These are phyloP conservation scores for Entonaema liquescens DNA, from an alignment of 495 filamentous ascomycete genomes.

Conservation along the genomic window DNA sequence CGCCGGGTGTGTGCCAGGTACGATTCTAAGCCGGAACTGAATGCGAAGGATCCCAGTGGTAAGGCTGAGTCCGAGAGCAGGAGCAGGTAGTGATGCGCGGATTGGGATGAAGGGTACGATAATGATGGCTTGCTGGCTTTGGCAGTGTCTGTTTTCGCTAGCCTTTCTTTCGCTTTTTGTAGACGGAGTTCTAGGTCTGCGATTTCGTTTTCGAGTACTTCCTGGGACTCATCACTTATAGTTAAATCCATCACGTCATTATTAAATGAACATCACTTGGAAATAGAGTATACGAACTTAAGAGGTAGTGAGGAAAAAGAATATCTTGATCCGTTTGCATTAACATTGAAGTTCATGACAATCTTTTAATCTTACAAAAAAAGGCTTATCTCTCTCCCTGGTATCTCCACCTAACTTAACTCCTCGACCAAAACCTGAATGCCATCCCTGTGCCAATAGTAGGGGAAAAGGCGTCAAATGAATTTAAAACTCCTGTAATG, in stretches of 20 bases:
- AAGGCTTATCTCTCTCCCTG: neutral
- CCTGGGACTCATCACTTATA: slow-evolving; percentile 2
- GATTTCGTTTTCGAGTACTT: slow-evolving; percentile 43
- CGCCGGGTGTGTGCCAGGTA: slow-evolving; percentile 80
- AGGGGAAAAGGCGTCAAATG: neutral
- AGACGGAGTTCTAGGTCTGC: slow-evolving; percentile 51
- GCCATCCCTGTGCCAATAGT: neutral
- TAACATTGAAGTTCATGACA: neutral
- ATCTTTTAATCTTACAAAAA: slow-evolving; percentile 16
- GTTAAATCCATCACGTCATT: slow-evolving; percentile 24
- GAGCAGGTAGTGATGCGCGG: slow-evolving; percentile 75
- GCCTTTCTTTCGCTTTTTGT: slow-evolving; percentile 45
- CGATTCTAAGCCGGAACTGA: slow-evolving; percentile 92
- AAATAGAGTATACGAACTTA: neutral
- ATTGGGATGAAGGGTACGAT: slow-evolving; percentile 21
- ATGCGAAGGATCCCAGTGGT: slow-evolving; percentile 95
- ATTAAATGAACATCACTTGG: neutral
- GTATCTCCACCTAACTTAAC: slow-evolving; percentile 25
- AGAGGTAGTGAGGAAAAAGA: neutral
- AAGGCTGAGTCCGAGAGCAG: slow-evolving; percentile 95
- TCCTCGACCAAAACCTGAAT: slow-evolving; percentile 2
- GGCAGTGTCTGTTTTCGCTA: slow-evolving; percentile 19
- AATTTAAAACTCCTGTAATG: slow-evolving; percentile 23
- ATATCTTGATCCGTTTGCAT: slow-evolving; percentile 1
- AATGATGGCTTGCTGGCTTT: neutral